Conservation (phyloP, 176 grass and related monocot species). For the Paspalum notatum region DNA sequence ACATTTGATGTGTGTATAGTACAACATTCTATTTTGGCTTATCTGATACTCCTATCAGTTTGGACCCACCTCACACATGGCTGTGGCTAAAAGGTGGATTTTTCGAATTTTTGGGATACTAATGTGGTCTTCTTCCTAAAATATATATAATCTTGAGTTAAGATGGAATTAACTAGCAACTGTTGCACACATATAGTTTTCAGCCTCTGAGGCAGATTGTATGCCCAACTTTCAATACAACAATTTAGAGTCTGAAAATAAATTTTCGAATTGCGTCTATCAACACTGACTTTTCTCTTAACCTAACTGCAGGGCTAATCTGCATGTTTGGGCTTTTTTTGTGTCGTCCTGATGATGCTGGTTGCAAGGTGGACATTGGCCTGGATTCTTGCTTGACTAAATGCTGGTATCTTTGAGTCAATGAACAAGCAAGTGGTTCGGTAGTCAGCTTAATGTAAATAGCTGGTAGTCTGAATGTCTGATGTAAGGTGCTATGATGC, state of each 20-base stretch:
- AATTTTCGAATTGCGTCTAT: neutral
- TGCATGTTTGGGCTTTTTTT: neutral
- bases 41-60: neutral
- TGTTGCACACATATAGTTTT: neutral
- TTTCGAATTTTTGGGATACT: neutral
- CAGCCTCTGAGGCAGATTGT: neutral
- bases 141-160: neutral
- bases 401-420: neutral
- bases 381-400: neutral
- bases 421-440: neutral
- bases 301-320: neutral
- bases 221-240: neutral
- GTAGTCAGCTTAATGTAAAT: too few species aligned
- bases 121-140: neutral
- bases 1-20: neutral
- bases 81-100: neutral
- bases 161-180: neutral
- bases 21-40: neutral
- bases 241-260: neutral
- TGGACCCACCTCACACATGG: neutral
- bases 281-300: neutral
- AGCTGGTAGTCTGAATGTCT: too few species aligned
- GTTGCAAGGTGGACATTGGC: neutral
- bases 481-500: too few species aligned
- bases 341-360: neutral